Evolutionary conservation across 257 asterid species (phyloP).

Genomic region (Osmanthus fragrans): DNA sequence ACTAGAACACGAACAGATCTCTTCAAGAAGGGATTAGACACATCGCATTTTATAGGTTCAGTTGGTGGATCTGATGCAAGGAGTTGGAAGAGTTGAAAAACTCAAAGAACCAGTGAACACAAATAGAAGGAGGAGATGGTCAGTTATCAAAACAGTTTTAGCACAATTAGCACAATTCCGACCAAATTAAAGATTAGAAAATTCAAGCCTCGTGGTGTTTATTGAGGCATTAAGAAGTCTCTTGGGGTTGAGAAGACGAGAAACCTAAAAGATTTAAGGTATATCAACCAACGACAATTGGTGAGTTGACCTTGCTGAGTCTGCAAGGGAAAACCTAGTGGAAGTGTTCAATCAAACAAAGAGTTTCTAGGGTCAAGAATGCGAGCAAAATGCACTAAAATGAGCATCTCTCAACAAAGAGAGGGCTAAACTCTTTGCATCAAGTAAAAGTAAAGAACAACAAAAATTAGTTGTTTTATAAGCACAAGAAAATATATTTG

Average conservation of each 20-base stretch:
- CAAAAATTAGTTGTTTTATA: neutral
- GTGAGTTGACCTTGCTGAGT: neutral
- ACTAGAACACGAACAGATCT: neutral
- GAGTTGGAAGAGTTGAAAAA: neutral
- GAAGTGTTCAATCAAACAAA: neutral
- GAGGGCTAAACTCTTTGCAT: neutral
- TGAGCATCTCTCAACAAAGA: neutral
- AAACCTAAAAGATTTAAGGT: neutral
- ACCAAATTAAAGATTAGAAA: conserved; percentile 5
- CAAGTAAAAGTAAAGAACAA: neutral
- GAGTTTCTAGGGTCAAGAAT: neutral
- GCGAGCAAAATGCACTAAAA: too few species aligned
- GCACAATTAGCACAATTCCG: neutral
- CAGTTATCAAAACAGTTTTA: neutral
- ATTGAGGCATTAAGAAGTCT: neutral
- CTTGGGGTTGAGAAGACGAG: neutral
- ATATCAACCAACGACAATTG: neutral
- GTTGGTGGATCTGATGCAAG: neutral
- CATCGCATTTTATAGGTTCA: neutral
- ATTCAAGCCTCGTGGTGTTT: conserved; percentile 9
- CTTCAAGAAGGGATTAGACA: conserved; percentile 5
- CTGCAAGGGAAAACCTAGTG: neutral
- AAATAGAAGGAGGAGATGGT: neutral
- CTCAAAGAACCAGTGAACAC: neutral
- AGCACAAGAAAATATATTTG: neutral